Conservation (phyloP, 345 rosid genomes). For the Carallia brachiata region DNA sequence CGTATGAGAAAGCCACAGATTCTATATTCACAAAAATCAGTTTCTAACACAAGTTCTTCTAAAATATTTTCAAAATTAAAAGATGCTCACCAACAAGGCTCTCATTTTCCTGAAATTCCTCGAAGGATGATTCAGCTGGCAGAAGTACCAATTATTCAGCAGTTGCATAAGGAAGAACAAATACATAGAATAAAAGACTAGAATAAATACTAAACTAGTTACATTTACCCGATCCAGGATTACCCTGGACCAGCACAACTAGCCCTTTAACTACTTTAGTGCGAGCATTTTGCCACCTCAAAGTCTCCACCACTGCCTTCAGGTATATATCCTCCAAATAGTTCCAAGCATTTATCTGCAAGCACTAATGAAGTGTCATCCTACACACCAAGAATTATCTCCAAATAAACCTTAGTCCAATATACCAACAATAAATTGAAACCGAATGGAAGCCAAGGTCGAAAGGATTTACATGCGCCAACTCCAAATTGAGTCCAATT, state of each 20-base stretch:
- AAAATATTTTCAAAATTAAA: conserved; percentile 1
- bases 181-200: background rate
- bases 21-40: conserved; percentile 39
- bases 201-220: background rate
- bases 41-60: conserved; percentile 9
- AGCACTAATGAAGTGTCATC: conserved; percentile 75
- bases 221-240: conserved; percentile 52
- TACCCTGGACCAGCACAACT: conserved; percentile 54
- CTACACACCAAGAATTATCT: conserved; percentile 52
- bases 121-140: conserved; percentile 54
- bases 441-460: background rate
- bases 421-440: background rate
- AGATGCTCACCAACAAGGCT: conserved; percentile 46
- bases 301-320: conserved; percentile 22
- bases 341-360: conserved; percentile 56
- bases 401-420: conserved; percentile 30
- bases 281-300: conserved; percentile 32
- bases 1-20: conserved; percentile 55
- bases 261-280: conserved; percentile 67
- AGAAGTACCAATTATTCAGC: conserved; percentile 17
- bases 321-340: conserved; percentile 27
- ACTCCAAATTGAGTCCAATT: conserved; percentile 61
- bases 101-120: conserved; percentile 38
- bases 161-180: conserved; percentile 10
- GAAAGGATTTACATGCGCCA: conserved; percentile 49